Base-by-base conservation (phyloP, 108 stramenopile species). In the Chaetoceros tenuissimus region DNA sequence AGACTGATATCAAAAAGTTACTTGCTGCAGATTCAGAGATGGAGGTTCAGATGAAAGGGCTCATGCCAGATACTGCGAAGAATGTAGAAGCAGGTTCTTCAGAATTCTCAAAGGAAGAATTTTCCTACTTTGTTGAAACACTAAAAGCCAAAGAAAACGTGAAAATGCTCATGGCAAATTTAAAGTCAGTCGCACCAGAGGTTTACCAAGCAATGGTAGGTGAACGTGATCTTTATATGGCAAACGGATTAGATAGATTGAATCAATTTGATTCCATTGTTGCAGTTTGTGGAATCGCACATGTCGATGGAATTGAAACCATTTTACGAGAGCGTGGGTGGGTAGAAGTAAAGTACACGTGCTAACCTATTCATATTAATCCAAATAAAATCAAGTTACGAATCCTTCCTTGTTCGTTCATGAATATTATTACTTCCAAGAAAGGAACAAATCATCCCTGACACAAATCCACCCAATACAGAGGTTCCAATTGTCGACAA, bases 161-260 rank as follows among this genome's bases (percentile, higher is more conserved):
- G 0, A 67, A 55, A 43, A 55, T 46, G 13, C 48, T 89, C 20
- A 80, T 89, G 87, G 45, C 54, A 0, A 56, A 78, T 29, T 54
- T 92, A 28, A 43, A 70, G 59, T 51, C 61, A 31, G 57, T 69
- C 18, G 79, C 83, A 46, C 89, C 89, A 1, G 72, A 76, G 31
- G 29, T 87, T 8, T 83, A 85, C 53, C 53, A 81, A 34, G 89
- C 84, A 19, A 55, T 92, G 55, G 74, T 87, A 18, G 69, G 71
- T 20, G 84, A 87, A 58, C 71, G 89, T 19, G 84, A 87, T 68
- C 69, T 73, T 13, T 92, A 81, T 66, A 87, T 92, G 89, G 85
- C 80, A 0, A 66, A 74, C 23, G 89, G 75, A 25, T 62, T 91
- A 53, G 59, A 91, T 66, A 56, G 28, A 8, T 47, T 81, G 52